These are phyloP conservation scores for Boletus subluridellus DNA, from an alignment of 1,284 basidiomycete genomes.

Conservation along the genomic window DNA sequence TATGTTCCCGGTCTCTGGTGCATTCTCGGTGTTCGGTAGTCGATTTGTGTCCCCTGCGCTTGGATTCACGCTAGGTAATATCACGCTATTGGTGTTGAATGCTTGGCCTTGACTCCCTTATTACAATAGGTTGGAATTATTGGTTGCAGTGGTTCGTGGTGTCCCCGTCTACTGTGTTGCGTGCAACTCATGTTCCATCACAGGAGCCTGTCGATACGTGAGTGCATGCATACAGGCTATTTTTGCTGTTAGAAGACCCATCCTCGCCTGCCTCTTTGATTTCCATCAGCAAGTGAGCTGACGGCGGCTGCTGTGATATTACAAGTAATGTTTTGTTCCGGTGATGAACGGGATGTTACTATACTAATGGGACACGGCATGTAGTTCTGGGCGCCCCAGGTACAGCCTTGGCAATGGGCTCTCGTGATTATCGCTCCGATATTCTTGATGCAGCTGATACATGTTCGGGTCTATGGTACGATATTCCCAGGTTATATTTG, in stretches of 20 bases:
- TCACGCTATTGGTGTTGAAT: not conserved
- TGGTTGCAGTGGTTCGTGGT: slow-evolving; percentile 49
- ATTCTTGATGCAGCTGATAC: slow-evolving; percentile 43
- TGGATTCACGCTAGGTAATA: slow-evolving; percentile 50
- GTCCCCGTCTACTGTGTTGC: not conserved
- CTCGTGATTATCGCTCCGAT: slow-evolving; percentile 49
- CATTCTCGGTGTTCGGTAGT: slow-evolving; percentile 47
- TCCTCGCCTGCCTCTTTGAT: not conserved
- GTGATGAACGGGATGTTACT: not conserved
- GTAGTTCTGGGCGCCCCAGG: slow-evolving; percentile 42
- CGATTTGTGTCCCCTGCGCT: slow-evolving; percentile 50
- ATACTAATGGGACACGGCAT: slow-evolving; percentile 6
- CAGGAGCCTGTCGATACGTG: slow-evolving; percentile 43
- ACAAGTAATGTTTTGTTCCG: slow-evolving; percentile 31
- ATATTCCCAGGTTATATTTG: not conserved
- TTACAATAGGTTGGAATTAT: slow-evolving; percentile 47
- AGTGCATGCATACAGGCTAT: slow-evolving; percentile 10
- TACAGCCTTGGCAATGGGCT: slow-evolving; percentile 51
- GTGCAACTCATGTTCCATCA: slow-evolving; percentile 1
- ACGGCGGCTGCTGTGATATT: slow-evolving; percentile 43
- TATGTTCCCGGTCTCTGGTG: slow-evolving; percentile 47
- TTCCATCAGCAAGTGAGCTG: slow-evolving; percentile 40
- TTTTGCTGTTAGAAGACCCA: not conserved
- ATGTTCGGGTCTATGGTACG: slow-evolving; percentile 48
- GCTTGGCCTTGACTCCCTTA: not conserved